Evolutionary conservation across 768 basidiomycete species (phyloP).

Genomic region (Calocera viscosa): DNA sequence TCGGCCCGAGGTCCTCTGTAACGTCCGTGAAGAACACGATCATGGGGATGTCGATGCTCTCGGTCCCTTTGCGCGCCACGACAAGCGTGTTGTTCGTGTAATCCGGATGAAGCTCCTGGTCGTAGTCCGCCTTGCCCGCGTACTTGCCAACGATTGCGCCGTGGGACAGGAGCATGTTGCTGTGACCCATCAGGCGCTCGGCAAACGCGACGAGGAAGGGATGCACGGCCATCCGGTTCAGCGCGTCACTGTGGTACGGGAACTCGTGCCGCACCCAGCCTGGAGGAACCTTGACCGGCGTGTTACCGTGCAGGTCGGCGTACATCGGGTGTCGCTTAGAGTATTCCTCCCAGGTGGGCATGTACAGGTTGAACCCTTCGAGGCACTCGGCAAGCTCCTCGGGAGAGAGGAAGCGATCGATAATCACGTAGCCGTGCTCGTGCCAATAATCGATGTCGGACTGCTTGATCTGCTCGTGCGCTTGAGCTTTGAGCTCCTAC

Average conservation of each 20-base stretch:
- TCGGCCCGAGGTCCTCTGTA: constrained; percentile 11
- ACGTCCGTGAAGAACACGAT: constrained; percentile 7
- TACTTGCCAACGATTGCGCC: constrained; percentile 12
- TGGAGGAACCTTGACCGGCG: neutral
- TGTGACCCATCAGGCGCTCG: constrained; percentile 8
- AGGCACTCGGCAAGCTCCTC: constrained; percentile 8
- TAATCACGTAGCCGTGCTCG: constrained; percentile 12
- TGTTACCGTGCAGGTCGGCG: neutral
- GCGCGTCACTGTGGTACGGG: constrained; percentile 8
- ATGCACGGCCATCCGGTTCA: constrained; percentile 10
- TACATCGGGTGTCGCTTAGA: neutral
- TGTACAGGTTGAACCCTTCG: neutral
- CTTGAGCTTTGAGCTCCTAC: constrained; percentile 10
- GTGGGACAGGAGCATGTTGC: neutral
- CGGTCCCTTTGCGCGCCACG: neutral
- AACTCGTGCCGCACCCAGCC: constrained; percentile 10
- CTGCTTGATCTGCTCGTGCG: constrained; percentile 6
- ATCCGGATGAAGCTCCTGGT: constrained; percentile 11
- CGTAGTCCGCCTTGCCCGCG: constrained; percentile 11
- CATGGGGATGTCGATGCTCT: constrained; percentile 12
- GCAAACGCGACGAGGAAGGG: constrained; percentile 13
- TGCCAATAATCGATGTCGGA: constrained; percentile 12
- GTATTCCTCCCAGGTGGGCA: constrained; percentile 12
- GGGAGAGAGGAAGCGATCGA: constrained; percentile 11
- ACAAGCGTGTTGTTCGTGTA: constrained; percentile 12